These are phyloP conservation scores for Auricularia cornea DNA, from an alignment of 768 basidiomycete species.

Conservation along the genomic window DNA sequence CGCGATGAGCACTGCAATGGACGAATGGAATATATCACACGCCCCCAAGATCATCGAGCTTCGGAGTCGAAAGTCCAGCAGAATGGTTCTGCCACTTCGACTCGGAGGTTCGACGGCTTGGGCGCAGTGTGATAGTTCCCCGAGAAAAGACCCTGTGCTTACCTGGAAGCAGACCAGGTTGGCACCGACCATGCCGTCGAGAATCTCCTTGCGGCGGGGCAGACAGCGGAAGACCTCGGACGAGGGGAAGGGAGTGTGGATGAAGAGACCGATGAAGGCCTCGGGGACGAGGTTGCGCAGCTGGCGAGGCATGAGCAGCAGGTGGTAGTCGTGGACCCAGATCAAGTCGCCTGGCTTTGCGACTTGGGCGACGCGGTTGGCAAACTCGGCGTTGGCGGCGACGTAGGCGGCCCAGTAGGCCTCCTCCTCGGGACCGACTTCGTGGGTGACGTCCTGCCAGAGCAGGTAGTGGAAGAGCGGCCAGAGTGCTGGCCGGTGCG, in stretches of 20 bases:
- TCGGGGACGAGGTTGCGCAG: constrained; percentile 77
- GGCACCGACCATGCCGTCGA: too few species aligned
- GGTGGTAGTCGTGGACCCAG: constrained; percentile 97
- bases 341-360: constrained; percentile 89
- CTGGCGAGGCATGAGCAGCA: constrained; percentile 96
- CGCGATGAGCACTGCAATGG: not conserved
- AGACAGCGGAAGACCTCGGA: constrained; percentile 97
- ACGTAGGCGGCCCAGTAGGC: constrained; percentile 97
- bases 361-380: constrained; percentile 75
- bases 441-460: constrained; percentile 99
- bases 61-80: too few species aligned
- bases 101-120: too few species aligned
- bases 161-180: too few species aligned
- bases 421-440: constrained; percentile 98
- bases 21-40: too few species aligned
- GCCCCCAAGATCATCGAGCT: too few species aligned
- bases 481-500: too few species aligned
- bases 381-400: constrained; percentile 92
- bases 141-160: too few species aligned
- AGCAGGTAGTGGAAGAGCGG: constrained; percentile 99
- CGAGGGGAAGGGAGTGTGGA: constrained; percentile 96
- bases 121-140: too few species aligned
- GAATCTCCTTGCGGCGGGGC: too few species aligned
- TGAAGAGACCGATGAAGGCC: constrained; percentile 92
- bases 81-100: too few species aligned